Percentiles rank a stretch among this genome's conserved stretches.
These are phyloP conservation scores for Dalechampia spathulata DNA, from an alignment of 441 rosid species.

Conservation along the genomic window DNA sequence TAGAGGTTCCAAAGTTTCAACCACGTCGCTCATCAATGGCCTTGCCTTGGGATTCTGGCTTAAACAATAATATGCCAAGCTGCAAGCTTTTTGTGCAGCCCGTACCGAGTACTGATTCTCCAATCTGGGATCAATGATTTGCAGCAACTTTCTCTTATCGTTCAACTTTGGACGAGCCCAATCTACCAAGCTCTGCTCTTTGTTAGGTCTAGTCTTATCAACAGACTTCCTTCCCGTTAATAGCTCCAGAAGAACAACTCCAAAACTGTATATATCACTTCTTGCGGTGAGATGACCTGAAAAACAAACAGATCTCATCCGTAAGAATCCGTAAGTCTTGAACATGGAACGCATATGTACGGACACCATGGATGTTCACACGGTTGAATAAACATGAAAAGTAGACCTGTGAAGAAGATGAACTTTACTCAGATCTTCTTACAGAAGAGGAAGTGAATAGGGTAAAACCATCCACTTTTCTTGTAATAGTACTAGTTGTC, in stretches of 20 bases:
- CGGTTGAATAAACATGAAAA: slow-evolving; percentile 1
- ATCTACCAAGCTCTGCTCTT: slow-evolving; percentile 95
- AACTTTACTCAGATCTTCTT: too few relatives aligned
- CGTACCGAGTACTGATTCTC: slow-evolving; percentile 82
- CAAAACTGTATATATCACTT: slow-evolving; percentile 93
- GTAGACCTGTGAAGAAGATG: too few relatives aligned
- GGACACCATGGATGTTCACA: background rate
- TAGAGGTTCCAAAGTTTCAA: slow-evolving; percentile 84
- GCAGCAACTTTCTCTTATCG: slow-evolving; percentile 86
- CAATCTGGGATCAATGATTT: slow-evolving; percentile 85
- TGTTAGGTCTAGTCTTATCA: slow-evolving; percentile 92
- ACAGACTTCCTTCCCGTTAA: slow-evolving; percentile 91
- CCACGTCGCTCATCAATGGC: slow-evolving; percentile 94
- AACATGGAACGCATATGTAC: too few relatives aligned
- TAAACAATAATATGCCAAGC: slow-evolving; percentile 86
- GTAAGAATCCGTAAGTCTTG: too few relatives aligned
- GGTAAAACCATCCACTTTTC: too few relatives aligned
- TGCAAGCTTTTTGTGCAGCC: slow-evolving; percentile 94
- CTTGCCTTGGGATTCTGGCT: slow-evolving; percentile 98
- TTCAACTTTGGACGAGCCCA: slow-evolving; percentile 97
- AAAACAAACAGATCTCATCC: slow-evolving; percentile 21
- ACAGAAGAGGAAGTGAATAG: too few relatives aligned
- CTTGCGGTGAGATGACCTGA: slow-evolving; percentile 95
- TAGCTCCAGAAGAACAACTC: slow-evolving; percentile 94
- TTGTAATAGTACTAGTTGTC: too few relatives aligned